Percentiles rank a stretch among this genome's conserved stretches.
These are phyloP conservation scores for Neurospora tetrasperma DNA, from an alignment of 495 filamentous ascomycete genomes.

Conservation along the genomic window DNA sequence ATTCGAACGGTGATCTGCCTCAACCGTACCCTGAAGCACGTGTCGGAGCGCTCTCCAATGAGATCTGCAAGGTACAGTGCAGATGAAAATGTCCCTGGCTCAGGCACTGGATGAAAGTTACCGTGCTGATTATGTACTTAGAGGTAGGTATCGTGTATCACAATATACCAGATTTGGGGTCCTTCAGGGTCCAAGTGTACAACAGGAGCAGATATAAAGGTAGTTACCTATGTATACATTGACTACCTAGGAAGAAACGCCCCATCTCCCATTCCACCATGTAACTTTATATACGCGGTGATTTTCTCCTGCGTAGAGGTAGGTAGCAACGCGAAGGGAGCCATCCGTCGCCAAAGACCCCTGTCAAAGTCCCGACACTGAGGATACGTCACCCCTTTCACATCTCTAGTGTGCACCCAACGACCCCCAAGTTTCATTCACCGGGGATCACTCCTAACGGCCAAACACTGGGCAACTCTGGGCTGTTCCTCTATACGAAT, in stretches of 20 bases:
- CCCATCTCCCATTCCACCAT: background rate
- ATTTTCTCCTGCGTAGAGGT: background rate
- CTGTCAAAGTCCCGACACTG: background rate
- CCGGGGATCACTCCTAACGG: background rate
- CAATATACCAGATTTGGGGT: background rate
- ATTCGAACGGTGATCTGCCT: background rate
- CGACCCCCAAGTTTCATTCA: background rate
- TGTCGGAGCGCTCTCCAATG: background rate
- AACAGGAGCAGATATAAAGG: background rate
- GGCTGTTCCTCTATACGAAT: background rate
- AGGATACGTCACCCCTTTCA: background rate
- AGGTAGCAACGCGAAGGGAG: background rate
- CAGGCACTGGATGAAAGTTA: background rate
- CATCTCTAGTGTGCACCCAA: background rate
- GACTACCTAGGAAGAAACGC: background rate
- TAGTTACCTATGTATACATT: no score
- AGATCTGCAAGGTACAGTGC: background rate
- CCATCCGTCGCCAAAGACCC: background rate
- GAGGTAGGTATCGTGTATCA: background rate
- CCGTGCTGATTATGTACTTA: background rate
- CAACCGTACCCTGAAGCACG: background rate
- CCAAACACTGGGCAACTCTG: background rate
- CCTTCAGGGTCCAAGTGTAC: background rate
- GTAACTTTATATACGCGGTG: background rate
- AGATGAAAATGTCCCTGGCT: background rate